Evolutionary conservation across 371 early-diverging fungal species (phyloP), one percentile per base, ranked within the genome.

Genomic region (Actinomucor elegans): DNA sequence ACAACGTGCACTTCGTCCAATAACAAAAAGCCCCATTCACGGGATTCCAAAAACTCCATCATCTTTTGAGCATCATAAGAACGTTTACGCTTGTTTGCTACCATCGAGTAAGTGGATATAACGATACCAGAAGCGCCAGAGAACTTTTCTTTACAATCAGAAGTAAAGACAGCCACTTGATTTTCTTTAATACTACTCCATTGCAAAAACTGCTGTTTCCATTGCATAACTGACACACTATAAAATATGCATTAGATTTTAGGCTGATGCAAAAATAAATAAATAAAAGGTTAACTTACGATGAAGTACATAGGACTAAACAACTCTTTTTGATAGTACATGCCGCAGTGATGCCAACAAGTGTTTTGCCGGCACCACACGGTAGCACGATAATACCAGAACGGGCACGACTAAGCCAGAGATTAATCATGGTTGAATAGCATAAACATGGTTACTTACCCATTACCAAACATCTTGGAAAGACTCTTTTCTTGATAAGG

Each of bases 1-100:
- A 98, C 99, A 36, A 99, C 99, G 66, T 99, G 99, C 6, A 99
- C 99, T 74, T 99, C 99, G 66, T 99, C 99, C 18, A 99, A 78
- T 4, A 99, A 64, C 54, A 99, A 66, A 49, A 99, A 88, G 0
- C 99, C 99, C 99, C 99, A 99, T 73, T 99, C 99, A 24, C 88
- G 90, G 17, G 80, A 76, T 41, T 84, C 80, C 36, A 99, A 74
- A 55, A 92, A 94, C 40, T 98, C 93, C 94, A 99, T 96, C 88
- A 99, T 95, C 60, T 94, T 92, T 64, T 94, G 89, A 0, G 99
- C 91, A 52, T 97, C 98, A 61, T 92, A 87, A 0, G 99, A 96
- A 37, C 99, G 86, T 64, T 98, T 96, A 18, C 97, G 92, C 14
- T 87, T 87, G 69, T 92, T 94, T 24, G 98, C 91, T 21, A 99